phyloP scores from a whole-genome alignment of 2,329 filamentous ascomycete genomes.

The Pseudogymnoascus sp. region DNA sequence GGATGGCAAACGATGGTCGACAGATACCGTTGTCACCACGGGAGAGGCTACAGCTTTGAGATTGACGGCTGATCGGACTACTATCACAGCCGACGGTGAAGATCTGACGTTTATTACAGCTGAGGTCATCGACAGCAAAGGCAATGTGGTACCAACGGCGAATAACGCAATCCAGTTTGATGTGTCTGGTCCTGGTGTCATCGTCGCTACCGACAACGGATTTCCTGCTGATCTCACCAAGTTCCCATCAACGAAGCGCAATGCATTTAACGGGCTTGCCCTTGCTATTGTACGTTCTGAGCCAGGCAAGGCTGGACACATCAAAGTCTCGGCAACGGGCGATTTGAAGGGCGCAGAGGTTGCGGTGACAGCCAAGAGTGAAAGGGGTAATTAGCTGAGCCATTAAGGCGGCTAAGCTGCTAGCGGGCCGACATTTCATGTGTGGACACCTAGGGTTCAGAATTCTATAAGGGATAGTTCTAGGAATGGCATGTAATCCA shows the following conservation, averaged over 20 bases:
- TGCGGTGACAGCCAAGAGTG: background rate
- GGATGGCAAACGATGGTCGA: background rate
- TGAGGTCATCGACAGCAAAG: background rate
- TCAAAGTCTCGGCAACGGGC: background rate
- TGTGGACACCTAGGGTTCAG: background rate
- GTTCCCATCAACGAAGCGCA: background rate
- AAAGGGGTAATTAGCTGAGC: background rate
- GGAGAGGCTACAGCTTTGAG: background rate
- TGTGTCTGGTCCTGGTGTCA: background rate
- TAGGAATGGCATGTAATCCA: background rate
- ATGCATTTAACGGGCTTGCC: background rate
- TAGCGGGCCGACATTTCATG: background rate
- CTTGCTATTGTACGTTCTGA: background rate
- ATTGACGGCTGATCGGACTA: background rate
- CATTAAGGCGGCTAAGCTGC: background rate
- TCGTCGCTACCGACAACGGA: background rate
- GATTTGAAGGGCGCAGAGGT: background rate
- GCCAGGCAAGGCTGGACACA: background rate
- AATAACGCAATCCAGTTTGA: background rate
- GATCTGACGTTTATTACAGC: background rate
- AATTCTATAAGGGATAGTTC: background rate
- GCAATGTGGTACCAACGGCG: background rate
- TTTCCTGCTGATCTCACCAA: background rate
- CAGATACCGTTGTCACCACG: background rate
- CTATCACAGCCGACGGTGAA: background rate